A percentile compares a stretch with the other conserved stretches of the same genome.
Evolutionary conservation across 2,329 filamentous ascomycete genomes (phyloP).

Genomic region (Fusarium tjaetaba): DNA sequence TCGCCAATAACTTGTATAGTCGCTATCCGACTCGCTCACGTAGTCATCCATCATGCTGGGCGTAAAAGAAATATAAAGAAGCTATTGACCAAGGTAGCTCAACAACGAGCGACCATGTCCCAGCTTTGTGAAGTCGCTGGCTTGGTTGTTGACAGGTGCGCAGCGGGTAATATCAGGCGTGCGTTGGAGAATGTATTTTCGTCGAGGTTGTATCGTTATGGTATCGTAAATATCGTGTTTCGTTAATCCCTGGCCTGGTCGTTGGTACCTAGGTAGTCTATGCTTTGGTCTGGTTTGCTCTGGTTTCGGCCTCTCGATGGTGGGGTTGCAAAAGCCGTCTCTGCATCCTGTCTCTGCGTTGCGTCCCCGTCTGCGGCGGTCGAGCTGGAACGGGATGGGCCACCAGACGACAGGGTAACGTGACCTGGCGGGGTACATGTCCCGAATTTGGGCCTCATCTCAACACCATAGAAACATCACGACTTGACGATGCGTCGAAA

Average conservation of each 20-base stretch:
- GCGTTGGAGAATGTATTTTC: neutral
- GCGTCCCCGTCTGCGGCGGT: conserved; percentile 2
- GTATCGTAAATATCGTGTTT: conserved; percentile 22
- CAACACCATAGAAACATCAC: conserved; percentile 11
- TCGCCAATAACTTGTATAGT: conserved; percentile 99
- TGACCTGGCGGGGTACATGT: conserved; percentile 34
- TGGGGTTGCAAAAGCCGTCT: conserved; percentile 37
- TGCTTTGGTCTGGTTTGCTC: conserved; percentile 3
- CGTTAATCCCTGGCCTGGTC: conserved; percentile 21
- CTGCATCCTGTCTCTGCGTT: conserved; percentile 12
- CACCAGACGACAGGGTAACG: conserved; percentile 35
- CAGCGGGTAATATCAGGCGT: conserved; percentile 6
- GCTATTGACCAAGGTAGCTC: conserved; percentile 34
- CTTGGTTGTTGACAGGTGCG: conserved; percentile 17
- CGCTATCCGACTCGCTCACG: conserved; percentile 96
- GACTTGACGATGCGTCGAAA: neutral
- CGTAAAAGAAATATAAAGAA: conserved; percentile 11
- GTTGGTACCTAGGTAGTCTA: neutral
- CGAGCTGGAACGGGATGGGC: conserved; percentile 1
- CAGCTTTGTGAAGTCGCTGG: conserved; percentile 19
- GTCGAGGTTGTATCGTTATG: conserved; percentile 5
- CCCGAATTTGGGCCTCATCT: conserved; percentile 4
- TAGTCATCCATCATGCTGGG: conserved; percentile 86
- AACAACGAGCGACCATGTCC: conserved; percentile 45
- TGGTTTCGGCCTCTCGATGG: conserved; percentile 26